Base-by-base conservation (phyloP, 2,329 filamentous ascomycete genomes). In the Lojkania enalia region DNA sequence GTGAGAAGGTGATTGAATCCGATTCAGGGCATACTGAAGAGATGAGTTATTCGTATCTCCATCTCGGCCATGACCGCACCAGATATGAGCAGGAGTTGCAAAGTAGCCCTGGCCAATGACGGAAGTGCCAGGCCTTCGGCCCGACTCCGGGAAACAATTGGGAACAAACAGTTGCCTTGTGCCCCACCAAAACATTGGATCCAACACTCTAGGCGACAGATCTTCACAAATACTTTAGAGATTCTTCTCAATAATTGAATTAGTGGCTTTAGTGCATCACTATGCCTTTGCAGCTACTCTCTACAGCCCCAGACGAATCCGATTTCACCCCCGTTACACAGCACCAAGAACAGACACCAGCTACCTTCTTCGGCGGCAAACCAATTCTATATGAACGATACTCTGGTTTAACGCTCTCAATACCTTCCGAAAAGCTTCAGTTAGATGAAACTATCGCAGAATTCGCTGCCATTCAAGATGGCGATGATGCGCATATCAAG, bases 321-420 rank as follows among this genome's bases (percentile, higher is more conserved):
- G 80, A 84, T 62, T 91, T 83, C 69, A 83, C 78, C 23, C 74
- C 80, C 3, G 77, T 91, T 35, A 74, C 77, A 46, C 83, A 88
- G 49, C 87, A 90, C 64, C 81, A 89, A 66, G 76, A 83, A 40
- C 82, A 84, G 60, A 92, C 88, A 1, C 88, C 88, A 1, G 75
- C 77, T 46, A 85, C 81, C 31, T 92, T 91, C 71, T 85, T 84
- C 58, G 81, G 78, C 56, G 82, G 81, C 20, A 88, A 86, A 61
- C 83, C 87, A 1, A 78, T 91, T 32, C 78, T 91, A 3, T 82
- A 91, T 69, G 81, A 80, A 55, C 81, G 85, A 58, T 75, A 79
- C 29, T 56, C 74, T 11, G 73, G 75, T 46, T 76, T 82, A 43
- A 83, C 80, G 29, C 80, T 85, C 2, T 79, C 80, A 59, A 72